phyloP scores from a whole-genome alignment of 1,284 basidiomycete species.

The Irpex sp. region DNA sequence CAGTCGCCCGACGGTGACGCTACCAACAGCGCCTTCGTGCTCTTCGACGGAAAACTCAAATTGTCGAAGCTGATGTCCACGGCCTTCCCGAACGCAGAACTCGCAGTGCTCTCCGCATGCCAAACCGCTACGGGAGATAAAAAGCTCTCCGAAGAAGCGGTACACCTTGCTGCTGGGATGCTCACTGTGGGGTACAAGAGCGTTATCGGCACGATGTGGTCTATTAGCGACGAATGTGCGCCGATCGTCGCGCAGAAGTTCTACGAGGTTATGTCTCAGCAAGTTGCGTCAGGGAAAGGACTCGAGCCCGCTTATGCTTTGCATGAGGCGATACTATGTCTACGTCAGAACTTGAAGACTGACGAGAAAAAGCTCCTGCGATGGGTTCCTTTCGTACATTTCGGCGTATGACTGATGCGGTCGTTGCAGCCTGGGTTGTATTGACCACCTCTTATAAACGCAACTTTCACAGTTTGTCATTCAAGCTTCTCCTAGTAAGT shows the following conservation, averaged over 20 bases:
- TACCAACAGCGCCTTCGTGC: constrained; percentile 13
- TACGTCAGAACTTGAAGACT: neutral
- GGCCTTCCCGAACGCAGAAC: neutral
- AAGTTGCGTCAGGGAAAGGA: neutral
- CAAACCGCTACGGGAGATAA: neutral
- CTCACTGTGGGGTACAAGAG: neutral
- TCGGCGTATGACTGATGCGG: no score
- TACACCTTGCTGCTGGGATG: neutral
- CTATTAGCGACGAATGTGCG: neutral
- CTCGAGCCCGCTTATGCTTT: no score
- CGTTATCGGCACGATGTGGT: neutral
- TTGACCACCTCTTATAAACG: no score
- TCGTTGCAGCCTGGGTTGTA: no score
- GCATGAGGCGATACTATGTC: no score
- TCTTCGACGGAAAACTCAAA: constrained; percentile 12
- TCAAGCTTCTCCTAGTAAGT: no score
- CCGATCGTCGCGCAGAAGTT: neutral
- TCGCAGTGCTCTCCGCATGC: neutral
- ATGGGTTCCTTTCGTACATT: no score
- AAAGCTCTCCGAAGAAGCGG: neutral
- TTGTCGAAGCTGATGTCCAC: constrained; percentile 12
- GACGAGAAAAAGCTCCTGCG: constrained; percentile 4
- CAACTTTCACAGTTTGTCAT: no score
- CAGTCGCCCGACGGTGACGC: constrained; percentile 10
- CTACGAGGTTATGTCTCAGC: neutral